A percentile compares a stretch with the other conserved stretches of the same genome.
These are phyloP conservation scores for Polyporus tsugae DNA, from an alignment of 1,284 basidiomycete genomes.

Conservation along the genomic window DNA sequence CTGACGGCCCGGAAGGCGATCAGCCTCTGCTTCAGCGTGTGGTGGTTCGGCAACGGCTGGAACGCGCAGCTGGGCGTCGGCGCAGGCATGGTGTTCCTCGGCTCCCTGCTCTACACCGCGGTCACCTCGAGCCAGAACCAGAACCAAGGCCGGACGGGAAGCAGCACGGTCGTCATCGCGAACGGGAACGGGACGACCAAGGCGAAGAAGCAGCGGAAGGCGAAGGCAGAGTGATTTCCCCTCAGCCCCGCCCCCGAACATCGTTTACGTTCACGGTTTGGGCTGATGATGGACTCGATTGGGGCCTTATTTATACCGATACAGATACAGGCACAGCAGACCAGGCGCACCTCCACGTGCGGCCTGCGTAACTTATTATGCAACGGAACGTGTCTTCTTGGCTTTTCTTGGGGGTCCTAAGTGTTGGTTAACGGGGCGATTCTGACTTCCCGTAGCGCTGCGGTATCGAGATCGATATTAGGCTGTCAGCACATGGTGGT, in stretches of 20 bases:
- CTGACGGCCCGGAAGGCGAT: conserved; percentile 76
- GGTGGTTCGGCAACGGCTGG: conserved; percentile 79
- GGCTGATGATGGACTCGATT: neutral
- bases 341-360: neutral
- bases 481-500: too few species aligned
- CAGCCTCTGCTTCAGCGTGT: conserved; percentile 77
- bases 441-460: neutral
- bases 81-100: conserved; percentile 71
- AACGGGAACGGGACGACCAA: conserved; percentile 2
- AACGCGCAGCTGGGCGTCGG: conserved; percentile 66
- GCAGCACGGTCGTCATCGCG: neutral
- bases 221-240: conserved; percentile 15
- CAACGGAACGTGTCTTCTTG: neutral
- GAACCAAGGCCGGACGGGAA: neutral
- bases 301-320: neutral
- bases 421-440: neutral
- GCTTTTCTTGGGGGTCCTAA: neutral
- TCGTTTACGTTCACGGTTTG: neutral
- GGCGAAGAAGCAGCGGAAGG: conserved; percentile 10
- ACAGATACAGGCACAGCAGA: neutral
- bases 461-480: neutral
- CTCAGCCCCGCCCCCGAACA: neutral
- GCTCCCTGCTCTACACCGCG: conserved; percentile 61
- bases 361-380: conserved; percentile 8
- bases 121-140: conserved; percentile 31